Evolutionary conservation across 2,329 filamentous ascomycete species (phyloP).

Genomic region (Ophiostoma perfectum): DNA sequence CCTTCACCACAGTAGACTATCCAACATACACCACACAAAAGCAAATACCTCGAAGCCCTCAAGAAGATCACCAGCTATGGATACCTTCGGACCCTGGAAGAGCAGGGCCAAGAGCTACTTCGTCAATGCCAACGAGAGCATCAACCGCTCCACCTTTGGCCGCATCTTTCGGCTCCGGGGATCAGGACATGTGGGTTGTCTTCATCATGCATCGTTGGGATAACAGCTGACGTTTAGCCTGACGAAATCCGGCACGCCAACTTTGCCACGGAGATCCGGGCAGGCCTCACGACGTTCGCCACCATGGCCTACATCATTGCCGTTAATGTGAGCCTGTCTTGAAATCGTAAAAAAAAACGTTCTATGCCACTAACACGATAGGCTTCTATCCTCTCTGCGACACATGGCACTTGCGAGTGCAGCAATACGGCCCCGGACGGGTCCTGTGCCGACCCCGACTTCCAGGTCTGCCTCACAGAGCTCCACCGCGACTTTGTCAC

Average conservation of each 20-base stretch:
- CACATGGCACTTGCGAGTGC: conserved; percentile 72
- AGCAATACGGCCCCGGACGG: background rate
- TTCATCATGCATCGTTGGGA: background rate
- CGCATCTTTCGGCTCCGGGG: conserved; percentile 61
- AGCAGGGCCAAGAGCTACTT: conserved; percentile 54
- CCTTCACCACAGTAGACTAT: background rate
- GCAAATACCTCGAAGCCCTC: too few species aligned
- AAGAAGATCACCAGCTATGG: background rate
- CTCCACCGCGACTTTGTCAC: conserved; percentile 75
- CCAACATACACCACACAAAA: too few species aligned
- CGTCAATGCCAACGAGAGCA: conserved; percentile 35
- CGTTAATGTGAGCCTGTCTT: conserved; percentile 48
- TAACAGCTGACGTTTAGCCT: conserved; percentile 33
- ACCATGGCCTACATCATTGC: conserved; percentile 85
- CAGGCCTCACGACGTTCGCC: conserved; percentile 72
- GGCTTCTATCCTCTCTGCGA: conserved; percentile 66
- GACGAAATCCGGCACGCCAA: conserved; percentile 62
- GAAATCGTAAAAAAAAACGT: background rate
- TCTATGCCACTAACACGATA: conserved; percentile 33
- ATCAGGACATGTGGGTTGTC: conserved; percentile 56
- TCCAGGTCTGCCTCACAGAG: conserved; percentile 34
- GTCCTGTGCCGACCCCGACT: conserved; percentile 32
- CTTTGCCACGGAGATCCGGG: conserved; percentile 73
- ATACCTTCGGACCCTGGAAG: conserved; percentile 45
- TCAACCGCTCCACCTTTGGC: conserved; percentile 46